These are phyloP conservation scores for Daldinia eschscholtzii DNA, from an alignment of 2,329 filamentous ascomycete species.

Conservation along the genomic window DNA sequence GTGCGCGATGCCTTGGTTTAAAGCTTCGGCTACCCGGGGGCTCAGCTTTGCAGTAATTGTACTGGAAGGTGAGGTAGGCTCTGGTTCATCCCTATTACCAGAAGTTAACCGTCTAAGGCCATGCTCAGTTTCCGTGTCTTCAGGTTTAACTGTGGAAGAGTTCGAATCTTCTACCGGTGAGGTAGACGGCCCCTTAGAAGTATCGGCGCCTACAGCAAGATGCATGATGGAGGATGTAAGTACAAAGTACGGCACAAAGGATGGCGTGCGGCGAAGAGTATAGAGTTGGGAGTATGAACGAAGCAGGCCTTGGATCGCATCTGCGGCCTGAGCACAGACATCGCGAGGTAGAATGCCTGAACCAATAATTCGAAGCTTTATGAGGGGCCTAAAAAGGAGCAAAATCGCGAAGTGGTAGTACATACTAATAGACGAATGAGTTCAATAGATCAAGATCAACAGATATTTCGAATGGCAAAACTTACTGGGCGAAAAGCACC, in stretches of 20 bases:
- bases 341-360: conserved; percentile 74
- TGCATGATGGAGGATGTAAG: conserved; percentile 72
- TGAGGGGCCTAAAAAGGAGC: conserved; percentile 79
- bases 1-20: conserved; percentile 68
- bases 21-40: conserved; percentile 58
- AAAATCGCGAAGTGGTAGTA: conserved; percentile 78
- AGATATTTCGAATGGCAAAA: conserved; percentile 35
- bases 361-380: conserved; percentile 73
- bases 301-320: conserved; percentile 69
- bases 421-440: conserved; percentile 63
- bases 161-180: conserved; percentile 44
- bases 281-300: conserved; percentile 70
- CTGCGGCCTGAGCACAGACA: conserved; percentile 72
- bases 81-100: conserved; percentile 18
- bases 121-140: conserved; percentile 33
- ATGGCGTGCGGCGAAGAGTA: conserved; percentile 69
- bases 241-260: conserved; percentile 73
- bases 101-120: conserved; percentile 30
- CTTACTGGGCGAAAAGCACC: conserved; percentile 80
- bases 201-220: conserved; percentile 64
- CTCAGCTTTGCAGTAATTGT: conserved; percentile 52
- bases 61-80: conserved; percentile 40
- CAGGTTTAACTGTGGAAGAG: conserved; percentile 43
- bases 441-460: conserved; percentile 1
- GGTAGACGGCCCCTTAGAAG: conserved; percentile 36